Base-by-base conservation (phyloP, 257 asterid genomes). In the Fraxinus excelsior region DNA sequence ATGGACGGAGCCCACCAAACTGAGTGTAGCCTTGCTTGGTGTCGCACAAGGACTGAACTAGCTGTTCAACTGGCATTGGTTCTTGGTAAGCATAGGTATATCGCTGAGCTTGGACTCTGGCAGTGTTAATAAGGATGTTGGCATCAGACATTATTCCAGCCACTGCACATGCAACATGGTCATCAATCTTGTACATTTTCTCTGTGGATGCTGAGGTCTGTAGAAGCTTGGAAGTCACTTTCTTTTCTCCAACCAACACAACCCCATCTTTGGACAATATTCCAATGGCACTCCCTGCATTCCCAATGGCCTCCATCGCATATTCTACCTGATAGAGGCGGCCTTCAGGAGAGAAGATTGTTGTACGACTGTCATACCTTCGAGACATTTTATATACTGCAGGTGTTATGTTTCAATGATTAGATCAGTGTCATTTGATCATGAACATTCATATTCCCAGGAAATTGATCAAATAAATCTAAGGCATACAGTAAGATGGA, bases 111-210 rank as follows among this genome's bases (percentile, higher is more conserved):
- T 93, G 98, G 80, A 93, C 91, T 80, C 98, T 86, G 7, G 98
- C 98, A 0, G 96, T 93, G 94, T 93, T 93, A 67, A 91, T 93
- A 37, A 93, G 96, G 76, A 93, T 93, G 88, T 93, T 93, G 78
- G 98, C 98, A 80, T 93, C 98, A 25, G 98, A 93, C 98, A 93
- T 93, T 5, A 91, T 93, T 64, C 98, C 98, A 72, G 98, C 98
- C 69, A 93, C 98, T 46, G 97, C 98, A 75, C 98, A 93, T 0
- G 98, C 98, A 3, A 93, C 95, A 25, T 93, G 98, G 88, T 91
- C 96, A 70, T 93, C 98, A 21, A 93, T 89, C 90, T 91, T 93
- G 87, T 91, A 93, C 98, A 91, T 93, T 84, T 93, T 93, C 85
- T 93, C 98, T 25, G 93, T 86, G 26, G 98, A 82, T 1, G 91